These are phyloP conservation scores for Cercospora nicotianae DNA, from an alignment of 2,329 filamentous ascomycete genomes.

Conservation along the genomic window DNA sequence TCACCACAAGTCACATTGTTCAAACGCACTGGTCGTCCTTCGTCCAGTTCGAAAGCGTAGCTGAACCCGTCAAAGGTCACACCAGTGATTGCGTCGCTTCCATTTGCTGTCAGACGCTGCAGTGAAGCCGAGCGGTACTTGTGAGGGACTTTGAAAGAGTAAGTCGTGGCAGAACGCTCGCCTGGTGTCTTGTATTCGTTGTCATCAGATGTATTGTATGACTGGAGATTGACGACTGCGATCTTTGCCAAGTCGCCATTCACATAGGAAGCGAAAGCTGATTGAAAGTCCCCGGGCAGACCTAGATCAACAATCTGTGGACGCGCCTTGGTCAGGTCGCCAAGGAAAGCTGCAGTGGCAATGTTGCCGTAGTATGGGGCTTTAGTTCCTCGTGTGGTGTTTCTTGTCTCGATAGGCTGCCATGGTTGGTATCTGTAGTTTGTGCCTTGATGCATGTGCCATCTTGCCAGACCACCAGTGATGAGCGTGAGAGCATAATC, in stretches of 20 bases:
- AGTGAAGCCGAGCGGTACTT: slow-evolving; percentile 38
- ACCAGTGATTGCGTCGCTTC: slow-evolving; percentile 62
- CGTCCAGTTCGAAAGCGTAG: slow-evolving; percentile 60
- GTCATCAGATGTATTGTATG: slow-evolving; percentile 51
- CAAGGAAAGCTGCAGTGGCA: slow-evolving; percentile 58
- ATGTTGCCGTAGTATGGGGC: slow-evolving; percentile 65
- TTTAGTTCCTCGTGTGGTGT: slow-evolving; percentile 57
- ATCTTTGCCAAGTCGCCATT: slow-evolving; percentile 50
- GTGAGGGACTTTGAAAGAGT: slow-evolving; percentile 46
- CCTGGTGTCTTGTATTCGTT: slow-evolving; percentile 48
- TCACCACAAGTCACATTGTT: slow-evolving; percentile 58
- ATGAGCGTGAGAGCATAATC: slow-evolving; percentile 63
- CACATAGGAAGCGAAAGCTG: slow-evolving; percentile 59
- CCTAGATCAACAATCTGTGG: slow-evolving; percentile 51
- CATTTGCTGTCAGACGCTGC: slow-evolving; percentile 59
- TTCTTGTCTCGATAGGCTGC: slow-evolving; percentile 58
- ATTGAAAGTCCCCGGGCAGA: slow-evolving; percentile 44
- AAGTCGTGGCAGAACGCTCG: slow-evolving; percentile 40
- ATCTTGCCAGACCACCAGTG: slow-evolving; percentile 55
- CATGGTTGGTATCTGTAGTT: slow-evolving; percentile 62
- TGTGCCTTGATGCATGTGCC: slow-evolving; percentile 65
- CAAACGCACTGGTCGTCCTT: slow-evolving; percentile 55
- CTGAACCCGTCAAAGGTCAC: slow-evolving; percentile 63
- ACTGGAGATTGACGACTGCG: slow-evolving; percentile 58
- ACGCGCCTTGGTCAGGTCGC: slow-evolving; percentile 41